These are phyloP conservation scores for Ramularia endophylla DNA, from an alignment of 2,329 filamentous ascomycete genomes.

Conservation along the genomic window DNA sequence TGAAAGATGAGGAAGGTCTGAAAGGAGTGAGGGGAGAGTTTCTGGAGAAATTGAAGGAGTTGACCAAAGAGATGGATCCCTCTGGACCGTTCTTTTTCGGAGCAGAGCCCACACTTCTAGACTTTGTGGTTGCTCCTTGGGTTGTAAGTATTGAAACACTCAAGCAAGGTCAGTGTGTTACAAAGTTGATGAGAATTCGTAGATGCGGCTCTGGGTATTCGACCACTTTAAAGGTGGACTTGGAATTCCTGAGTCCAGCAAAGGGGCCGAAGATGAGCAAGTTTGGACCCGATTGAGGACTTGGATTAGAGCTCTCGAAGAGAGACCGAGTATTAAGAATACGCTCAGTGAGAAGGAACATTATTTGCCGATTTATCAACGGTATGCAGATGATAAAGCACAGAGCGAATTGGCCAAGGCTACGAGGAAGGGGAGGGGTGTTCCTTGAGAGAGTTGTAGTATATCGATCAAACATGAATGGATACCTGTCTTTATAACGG, in stretches of 20 bases:
- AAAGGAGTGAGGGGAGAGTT: constrained; percentile 55
- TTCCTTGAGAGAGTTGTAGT: too few species aligned
- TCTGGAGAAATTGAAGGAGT: constrained; percentile 51
- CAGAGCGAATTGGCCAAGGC: constrained; percentile 45
- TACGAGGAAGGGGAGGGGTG: constrained; percentile 51
- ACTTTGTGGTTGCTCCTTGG: constrained; percentile 69
- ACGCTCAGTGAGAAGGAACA: constrained; percentile 63
- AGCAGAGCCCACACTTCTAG: constrained; percentile 57
- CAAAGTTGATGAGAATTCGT: constrained; percentile 1
- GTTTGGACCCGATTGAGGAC: constrained; percentile 60
- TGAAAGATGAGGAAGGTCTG: constrained; percentile 34
- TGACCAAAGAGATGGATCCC: constrained; percentile 56
- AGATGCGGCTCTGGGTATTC: constrained; percentile 60
- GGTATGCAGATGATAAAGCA: constrained; percentile 43
- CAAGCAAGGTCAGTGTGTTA: not conserved
- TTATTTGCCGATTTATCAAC: constrained; percentile 61
- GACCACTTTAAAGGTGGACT: constrained; percentile 64
- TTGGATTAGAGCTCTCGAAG: constrained; percentile 57
- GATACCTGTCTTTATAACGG: too few species aligned
- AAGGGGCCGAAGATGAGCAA: constrained; percentile 48
- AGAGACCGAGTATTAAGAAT: constrained; percentile 57
- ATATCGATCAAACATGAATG: too few species aligned
- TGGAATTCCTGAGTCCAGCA: constrained; percentile 40
- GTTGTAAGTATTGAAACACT: constrained; percentile 38
- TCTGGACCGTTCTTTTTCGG: constrained; percentile 65